phyloP scores from a whole-genome alignment of 768 basidiomycete species.

The Amanita fuliginea region DNA sequence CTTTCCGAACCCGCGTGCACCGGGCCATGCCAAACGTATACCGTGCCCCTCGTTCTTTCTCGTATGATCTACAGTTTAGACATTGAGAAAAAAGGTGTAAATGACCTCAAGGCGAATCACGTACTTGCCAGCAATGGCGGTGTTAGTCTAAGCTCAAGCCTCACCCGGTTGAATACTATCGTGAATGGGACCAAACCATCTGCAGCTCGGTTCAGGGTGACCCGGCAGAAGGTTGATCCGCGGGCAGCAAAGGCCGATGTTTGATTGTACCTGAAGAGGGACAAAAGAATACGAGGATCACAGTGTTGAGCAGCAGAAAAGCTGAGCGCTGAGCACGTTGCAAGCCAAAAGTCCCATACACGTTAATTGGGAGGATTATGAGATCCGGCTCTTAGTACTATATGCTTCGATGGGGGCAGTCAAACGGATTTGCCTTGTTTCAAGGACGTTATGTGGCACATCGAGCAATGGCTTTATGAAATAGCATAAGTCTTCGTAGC shows the following conservation, averaged over 20 bases:
- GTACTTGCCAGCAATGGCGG: neutral
- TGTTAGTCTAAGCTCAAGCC: neutral
- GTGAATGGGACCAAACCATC: constrained; percentile 30
- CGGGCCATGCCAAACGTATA: constrained; percentile 26
- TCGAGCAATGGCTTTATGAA: constrained; percentile 46
- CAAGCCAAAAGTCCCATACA: constrained; percentile 36
- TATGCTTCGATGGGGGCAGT: neutral
- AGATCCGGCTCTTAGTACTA: constrained; percentile 18
- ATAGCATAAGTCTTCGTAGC: constrained; percentile 51
- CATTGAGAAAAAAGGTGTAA: neutral
- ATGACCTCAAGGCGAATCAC: too few relatives aligned
- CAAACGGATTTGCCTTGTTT: neutral
- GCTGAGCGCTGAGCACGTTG: constrained; percentile 11
- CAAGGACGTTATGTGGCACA: neutral
- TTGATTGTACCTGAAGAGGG: constrained; percentile 17
- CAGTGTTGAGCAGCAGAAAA: constrained; percentile 9
- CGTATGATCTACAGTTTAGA: neutral
- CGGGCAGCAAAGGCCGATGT: constrained; percentile 26
- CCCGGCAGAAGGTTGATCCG: constrained; percentile 16
- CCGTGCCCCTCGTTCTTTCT: constrained; percentile 5
- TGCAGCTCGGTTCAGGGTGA: constrained; percentile 18
- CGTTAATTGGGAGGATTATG: constrained; percentile 22
- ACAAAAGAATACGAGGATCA: constrained; percentile 14
- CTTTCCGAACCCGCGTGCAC: constrained; percentile 20
- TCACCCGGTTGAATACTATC: constrained; percentile 16